phyloP scores from a whole-genome alignment of 345 rosid genomes.

The Kernera saxatilis region DNA sequence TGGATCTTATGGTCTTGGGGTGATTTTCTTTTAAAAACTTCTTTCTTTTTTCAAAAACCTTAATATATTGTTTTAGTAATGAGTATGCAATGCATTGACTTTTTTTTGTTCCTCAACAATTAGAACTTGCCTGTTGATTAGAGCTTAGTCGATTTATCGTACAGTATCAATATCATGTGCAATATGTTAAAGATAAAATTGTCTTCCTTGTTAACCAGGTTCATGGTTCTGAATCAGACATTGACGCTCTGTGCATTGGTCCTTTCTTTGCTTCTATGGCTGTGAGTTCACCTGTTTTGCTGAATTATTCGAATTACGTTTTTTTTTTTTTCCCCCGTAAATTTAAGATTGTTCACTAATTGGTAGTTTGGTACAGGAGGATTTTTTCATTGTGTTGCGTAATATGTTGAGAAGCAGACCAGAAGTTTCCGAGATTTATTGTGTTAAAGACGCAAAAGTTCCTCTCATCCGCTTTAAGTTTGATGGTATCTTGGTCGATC shows the following conservation, averaged over 20 bases:
- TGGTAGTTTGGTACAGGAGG: constrained; percentile 45
- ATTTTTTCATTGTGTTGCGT: constrained; percentile 44
- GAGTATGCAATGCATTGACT: neutral
- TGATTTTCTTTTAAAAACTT: constrained; percentile 5
- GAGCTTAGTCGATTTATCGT: neutral
- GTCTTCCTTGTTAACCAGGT: constrained; percentile 29
- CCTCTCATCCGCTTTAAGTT: constrained; percentile 50
- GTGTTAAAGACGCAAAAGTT: constrained; percentile 49
- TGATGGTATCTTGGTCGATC: constrained; percentile 56
- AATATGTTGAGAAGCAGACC: constrained; percentile 42
- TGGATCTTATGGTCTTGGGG: constrained; percentile 65
- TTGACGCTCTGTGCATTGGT: constrained; percentile 51
- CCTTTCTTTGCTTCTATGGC: constrained; percentile 50
- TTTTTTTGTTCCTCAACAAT: no score
- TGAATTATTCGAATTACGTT: neutral
- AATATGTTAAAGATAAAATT: neutral
- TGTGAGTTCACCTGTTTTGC: constrained; percentile 28
- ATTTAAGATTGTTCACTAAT: neutral
- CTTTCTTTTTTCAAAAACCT: neutral
- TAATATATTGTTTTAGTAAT: neutral
- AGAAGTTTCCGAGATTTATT: constrained; percentile 38
- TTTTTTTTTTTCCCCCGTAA: neutral
- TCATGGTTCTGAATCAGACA: constrained; percentile 56
- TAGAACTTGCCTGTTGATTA: neutral
- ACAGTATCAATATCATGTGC: neutral